Evolutionary conservation across 148 eudicot species (phyloP).

Genomic region (Camellia sinensis): DNA sequence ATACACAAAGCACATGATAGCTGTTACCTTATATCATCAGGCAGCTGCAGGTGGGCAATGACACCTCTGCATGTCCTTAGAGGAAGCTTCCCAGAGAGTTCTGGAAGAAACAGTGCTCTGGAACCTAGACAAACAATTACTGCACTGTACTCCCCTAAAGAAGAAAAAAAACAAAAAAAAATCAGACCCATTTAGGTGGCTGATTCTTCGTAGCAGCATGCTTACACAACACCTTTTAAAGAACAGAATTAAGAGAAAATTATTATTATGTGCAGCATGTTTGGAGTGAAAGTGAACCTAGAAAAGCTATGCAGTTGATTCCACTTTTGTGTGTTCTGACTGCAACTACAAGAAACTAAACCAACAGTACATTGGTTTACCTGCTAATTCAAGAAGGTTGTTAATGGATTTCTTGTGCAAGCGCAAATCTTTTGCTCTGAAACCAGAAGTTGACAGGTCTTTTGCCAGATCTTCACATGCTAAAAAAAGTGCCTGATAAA

Average conservation of each 20-base stretch:
- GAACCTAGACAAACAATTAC: slow-evolving; percentile 91
- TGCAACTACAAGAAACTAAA: slow-evolving; percentile 11
- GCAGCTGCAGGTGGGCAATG: slow-evolving; percentile 64
- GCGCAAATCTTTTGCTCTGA: slow-evolving; percentile 35
- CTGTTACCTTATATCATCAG: slow-evolving; percentile 55
- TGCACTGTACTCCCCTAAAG: slow-evolving; percentile 71
- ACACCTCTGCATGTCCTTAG: slow-evolving; percentile 92
- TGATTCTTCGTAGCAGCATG: background rate
- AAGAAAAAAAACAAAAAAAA: background rate
- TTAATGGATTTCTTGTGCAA: slow-evolving; percentile 49
- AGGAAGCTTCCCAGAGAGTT: slow-evolving; percentile 78
- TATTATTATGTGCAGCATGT: background rate
- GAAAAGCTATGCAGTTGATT: background rate
- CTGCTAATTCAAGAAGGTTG: slow-evolving; percentile 60
- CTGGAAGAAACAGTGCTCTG: slow-evolving; percentile 69
- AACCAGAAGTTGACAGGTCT: slow-evolving; percentile 36
- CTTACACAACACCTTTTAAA: background rate
- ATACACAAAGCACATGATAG: background rate
- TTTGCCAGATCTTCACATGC: slow-evolving; percentile 63
- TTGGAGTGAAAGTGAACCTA: background rate
- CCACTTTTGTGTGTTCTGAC: background rate
- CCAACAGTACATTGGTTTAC: slow-evolving; percentile 32
- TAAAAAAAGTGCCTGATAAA: slow-evolving; percentile 59
- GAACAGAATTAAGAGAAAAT: background rate
- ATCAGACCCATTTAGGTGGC: background rate